Evolutionary conservation across 352 stramenopile species (phyloP).

Genomic region (Nothophytophthora sp.): DNA sequence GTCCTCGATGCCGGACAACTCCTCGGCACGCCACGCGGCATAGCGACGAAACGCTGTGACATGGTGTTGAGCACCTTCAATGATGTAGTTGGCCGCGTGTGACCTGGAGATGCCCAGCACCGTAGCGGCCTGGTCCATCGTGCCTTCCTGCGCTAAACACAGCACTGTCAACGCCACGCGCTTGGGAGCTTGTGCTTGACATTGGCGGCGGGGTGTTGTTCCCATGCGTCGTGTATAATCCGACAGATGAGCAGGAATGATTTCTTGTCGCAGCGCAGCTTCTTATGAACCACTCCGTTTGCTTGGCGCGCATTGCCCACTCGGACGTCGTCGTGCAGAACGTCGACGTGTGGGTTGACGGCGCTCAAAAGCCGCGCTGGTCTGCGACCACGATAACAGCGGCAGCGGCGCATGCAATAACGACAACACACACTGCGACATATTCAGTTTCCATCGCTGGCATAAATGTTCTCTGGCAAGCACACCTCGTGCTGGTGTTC

Average conservation of each 20-base stretch:
- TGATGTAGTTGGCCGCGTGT: constrained; percentile 10
- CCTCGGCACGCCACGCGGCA: not conserved
- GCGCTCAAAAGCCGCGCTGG: not conserved
- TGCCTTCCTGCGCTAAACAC: constrained; percentile 7
- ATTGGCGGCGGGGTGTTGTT: not conserved
- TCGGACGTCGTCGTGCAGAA: not conserved
- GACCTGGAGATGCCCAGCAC: constrained; percentile 5
- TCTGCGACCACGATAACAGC: not conserved
- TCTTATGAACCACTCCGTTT: constrained; percentile 1
- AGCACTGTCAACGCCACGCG: constrained; percentile 10
- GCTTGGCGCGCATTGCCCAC: not conserved
- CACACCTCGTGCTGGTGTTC: not conserved
- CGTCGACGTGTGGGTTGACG: not conserved
- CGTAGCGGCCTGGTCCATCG: constrained; percentile 2
- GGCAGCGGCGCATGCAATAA: not conserved
- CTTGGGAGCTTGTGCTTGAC: constrained; percentile 10
- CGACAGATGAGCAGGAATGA: constrained; percentile 5
- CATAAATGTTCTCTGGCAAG: not conserved
- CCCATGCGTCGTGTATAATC: not conserved
- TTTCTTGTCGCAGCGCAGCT: constrained; percentile 3
- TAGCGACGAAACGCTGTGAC: not conserved
- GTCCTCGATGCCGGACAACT: constrained; percentile 1
- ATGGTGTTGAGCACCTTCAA: not conserved
- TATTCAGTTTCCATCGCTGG: not conserved
- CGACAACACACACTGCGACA: not conserved